Conservation (phyloP, 2,329 filamentous ascomycete genomes). For the Aspergillus felis region DNA sequence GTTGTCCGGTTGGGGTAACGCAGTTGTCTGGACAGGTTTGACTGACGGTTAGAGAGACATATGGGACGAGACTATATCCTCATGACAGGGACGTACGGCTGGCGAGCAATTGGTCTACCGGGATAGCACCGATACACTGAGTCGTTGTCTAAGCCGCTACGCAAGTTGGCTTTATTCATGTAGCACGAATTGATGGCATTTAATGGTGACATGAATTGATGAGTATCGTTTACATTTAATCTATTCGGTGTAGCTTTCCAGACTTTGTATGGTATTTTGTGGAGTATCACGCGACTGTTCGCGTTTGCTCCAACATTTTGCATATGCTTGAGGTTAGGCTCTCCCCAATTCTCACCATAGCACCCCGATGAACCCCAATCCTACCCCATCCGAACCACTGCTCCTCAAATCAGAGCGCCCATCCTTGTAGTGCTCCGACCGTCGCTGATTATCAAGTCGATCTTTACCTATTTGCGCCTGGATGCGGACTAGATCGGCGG, state of each 20-base stretch:
- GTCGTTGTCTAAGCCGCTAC: not conserved
- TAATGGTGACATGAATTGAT: not conserved
- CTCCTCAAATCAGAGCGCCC: no score
- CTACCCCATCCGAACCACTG: not conserved
- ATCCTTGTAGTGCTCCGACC: not conserved
- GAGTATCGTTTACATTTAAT: not conserved
- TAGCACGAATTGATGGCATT: not conserved
- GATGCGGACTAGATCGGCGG: not conserved
- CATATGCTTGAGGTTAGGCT: no score
- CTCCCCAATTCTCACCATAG: no score
- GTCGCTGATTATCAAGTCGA: not conserved
- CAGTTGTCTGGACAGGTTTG: no score
- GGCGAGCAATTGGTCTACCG: not conserved
- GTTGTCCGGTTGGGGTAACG: not conserved
- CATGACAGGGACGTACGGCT: not conserved
- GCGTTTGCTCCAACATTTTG: no score
- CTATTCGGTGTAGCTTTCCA: not conserved
- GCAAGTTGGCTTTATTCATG: not conserved
- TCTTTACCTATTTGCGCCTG: not conserved
- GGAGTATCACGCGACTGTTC: no score
- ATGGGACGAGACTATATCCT: no score
- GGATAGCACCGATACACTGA: no score
- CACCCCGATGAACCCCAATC: not conserved
- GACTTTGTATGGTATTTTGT: no score
- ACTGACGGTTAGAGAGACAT: no score